phyloP scores from a whole-genome alignment of 1,284 basidiomycete genomes.

The Rhizoctonia solani region DNA sequence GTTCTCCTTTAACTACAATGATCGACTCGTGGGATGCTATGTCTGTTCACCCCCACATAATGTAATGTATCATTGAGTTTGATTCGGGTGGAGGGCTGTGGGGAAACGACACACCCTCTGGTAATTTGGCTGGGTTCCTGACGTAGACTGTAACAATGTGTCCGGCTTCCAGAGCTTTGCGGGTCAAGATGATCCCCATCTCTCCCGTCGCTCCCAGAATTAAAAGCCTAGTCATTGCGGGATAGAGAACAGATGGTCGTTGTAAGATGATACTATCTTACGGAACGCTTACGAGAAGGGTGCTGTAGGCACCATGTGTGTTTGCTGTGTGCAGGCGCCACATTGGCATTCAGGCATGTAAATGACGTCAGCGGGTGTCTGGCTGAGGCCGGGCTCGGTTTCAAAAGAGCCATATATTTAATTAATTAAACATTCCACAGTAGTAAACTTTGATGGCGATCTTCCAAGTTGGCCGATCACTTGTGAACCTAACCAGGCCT shows the following conservation, averaged over 20 bases:
- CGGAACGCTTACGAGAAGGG: not conserved
- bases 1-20: conserved; percentile 8
- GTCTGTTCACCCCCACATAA: conserved; percentile 1
- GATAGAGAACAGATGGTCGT: not conserved
- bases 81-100: too few relatives aligned
- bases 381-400: too few relatives aligned
- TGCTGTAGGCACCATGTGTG: not conserved
- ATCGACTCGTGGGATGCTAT: conserved; percentile 20
- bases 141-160: conserved; percentile 20
- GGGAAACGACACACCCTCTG: conserved; percentile 24
- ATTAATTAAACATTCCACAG: too few relatives aligned
- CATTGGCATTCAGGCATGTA: not conserved
- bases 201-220: conserved; percentile 16
- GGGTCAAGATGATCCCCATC: conserved; percentile 13
- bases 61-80: too few relatives aligned
- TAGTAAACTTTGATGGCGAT: too few relatives aligned
- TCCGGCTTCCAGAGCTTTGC: conserved; percentile 12
- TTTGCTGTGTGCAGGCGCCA: not conserved
- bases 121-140: conserved; percentile 15
- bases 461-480: too few relatives aligned
- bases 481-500: conserved; percentile 10
- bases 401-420: too few relatives aligned
- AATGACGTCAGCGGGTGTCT: not conserved
- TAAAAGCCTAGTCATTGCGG: conserved; percentile 1
- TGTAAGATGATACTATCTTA: not conserved